A percentile compares a stretch with the other conserved stretches of the same genome.
Evolutionary conservation across 2,329 filamentous ascomycete genomes (phyloP).

Genomic region (Colletotrichum sp.): DNA sequence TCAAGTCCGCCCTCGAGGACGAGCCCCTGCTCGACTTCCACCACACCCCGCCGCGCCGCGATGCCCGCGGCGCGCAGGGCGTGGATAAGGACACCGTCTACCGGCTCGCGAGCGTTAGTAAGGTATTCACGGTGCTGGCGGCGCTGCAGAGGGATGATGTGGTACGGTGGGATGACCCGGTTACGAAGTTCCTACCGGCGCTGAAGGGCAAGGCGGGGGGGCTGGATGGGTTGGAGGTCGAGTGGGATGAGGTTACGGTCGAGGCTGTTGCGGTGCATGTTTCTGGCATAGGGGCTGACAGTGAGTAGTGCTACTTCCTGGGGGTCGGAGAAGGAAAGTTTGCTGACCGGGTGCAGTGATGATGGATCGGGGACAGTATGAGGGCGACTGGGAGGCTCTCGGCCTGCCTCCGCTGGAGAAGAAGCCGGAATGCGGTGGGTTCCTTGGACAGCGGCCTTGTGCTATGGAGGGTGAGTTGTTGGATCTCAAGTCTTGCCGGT

Average conservation of each 20-base stretch:
- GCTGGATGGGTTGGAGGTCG: slow-evolving; percentile 32
- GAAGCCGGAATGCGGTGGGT: slow-evolving; percentile 37
- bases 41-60: slow-evolving; percentile 23
- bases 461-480: slow-evolving; percentile 26
- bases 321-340: background rate
- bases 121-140: slow-evolving; percentile 27
- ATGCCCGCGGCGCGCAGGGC: slow-evolving; percentile 26
- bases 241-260: slow-evolving; percentile 54
- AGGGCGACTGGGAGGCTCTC: slow-evolving; percentile 31
- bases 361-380: slow-evolving; percentile 34
- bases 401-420: slow-evolving; percentile 36
- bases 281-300: slow-evolving; percentile 44
- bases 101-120: slow-evolving; percentile 47
- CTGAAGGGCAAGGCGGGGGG: slow-evolving; percentile 27
- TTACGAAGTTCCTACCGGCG: slow-evolving; percentile 51
- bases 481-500: background rate
- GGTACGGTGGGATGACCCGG: slow-evolving; percentile 39
- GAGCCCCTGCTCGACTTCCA: slow-evolving; percentile 30
- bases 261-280: slow-evolving; percentile 50
- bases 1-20: slow-evolving; percentile 28
- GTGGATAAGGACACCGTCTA: slow-evolving; percentile 41
- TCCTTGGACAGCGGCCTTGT: slow-evolving; percentile 36
- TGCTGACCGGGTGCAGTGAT: slow-evolving; percentile 29
- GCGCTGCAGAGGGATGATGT: slow-evolving; percentile 17
- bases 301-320: slow-evolving; percentile 26